Percentiles rank a stretch among this genome's conserved stretches.
phyloP scores from a whole-genome alignment of 495 filamentous ascomycete genomes.

The Podospora pseudopauciseta region DNA sequence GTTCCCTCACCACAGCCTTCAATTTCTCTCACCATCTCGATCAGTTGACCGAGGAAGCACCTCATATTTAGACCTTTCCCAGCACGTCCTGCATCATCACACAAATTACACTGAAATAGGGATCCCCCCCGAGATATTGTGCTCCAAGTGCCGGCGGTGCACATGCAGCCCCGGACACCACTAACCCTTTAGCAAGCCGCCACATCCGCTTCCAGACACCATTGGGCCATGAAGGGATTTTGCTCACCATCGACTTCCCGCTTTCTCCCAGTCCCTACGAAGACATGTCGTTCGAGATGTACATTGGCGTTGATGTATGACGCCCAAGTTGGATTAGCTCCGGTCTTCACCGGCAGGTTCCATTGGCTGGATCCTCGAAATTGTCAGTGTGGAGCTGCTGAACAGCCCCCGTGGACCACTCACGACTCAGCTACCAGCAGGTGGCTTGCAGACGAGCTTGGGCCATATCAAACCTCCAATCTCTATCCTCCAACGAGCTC shows the following conservation, averaged over 20 bases:
- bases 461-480: conserved; percentile 5
- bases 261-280: background rate
- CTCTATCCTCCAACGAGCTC: background rate
- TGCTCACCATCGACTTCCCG: background rate
- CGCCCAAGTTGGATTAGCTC: conserved; percentile 3
- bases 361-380: conserved; percentile 2
- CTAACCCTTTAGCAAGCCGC: conserved; percentile 1
- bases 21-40: background rate
- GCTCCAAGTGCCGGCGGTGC: conserved; percentile 8
- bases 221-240: background rate
- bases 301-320: conserved; percentile 4
- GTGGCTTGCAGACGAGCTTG: background rate
- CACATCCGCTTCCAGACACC: background rate
- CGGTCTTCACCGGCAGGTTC: background rate
- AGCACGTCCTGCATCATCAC: background rate
- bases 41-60: no score
- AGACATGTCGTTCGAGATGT: conserved; percentile 3
- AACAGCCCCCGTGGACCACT: background rate
- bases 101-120: background rate
- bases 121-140: conserved; percentile 1
- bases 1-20: background rate
- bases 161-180: conserved; percentile 3
- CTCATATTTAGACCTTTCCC: no score
- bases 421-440: background rate
- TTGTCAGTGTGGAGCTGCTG: conserved; percentile 9